Evolutionary conservation across 139 green algal genomes (phyloP), one percentile per base, ranked within the genome.

Genomic region (Astrephomene gubernaculifera): DNA sequence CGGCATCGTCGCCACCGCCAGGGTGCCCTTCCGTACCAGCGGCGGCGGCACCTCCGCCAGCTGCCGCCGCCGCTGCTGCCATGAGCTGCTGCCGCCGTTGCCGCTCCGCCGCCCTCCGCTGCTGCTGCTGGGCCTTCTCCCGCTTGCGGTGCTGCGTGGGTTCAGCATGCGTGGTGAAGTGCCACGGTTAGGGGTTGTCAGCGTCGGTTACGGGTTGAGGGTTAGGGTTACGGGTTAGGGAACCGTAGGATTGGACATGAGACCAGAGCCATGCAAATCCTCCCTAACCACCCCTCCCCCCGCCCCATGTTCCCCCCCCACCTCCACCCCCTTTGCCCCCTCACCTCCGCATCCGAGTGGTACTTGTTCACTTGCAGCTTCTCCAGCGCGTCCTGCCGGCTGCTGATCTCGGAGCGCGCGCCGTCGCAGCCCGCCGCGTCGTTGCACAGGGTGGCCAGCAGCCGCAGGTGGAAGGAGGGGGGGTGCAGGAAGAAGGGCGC

Each of bases 371-470:
- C 76, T 54, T 86, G 71, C 43, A 91, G 79, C 49, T 78, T 61
- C 53, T 85, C 88, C 70, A 76, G 41, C 80, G 86, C 41, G 79
- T 69, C 82, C 89, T 72, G 69, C 41, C 88, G 71, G 52, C 49
- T 82, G 70, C 49, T 81, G 60, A 92, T 81, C 44, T 90, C 89
- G 54, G 52, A 73, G 31, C 85, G 81, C 53, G 85, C 67, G n/a
- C 71, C 75, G 31, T 75, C 75, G 41, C 87, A 90, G 52, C 88
- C 72, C 44, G 82, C 81, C 29, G 87, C 74, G 61, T 93, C 89
- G 49, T 93, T 89, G 75, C 72, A 86, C 70, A 93, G 84, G 24
- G 83, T 71, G 35, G 82, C 64, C 79, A 93, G 76, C 75, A 93
- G 79, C 4, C 87, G 84, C 73, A 91, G 44, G 84, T 93, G 89